Conservation (phyloP, 2,329 filamentous ascomycete genomes). For the Penicillium rolfsii region DNA sequence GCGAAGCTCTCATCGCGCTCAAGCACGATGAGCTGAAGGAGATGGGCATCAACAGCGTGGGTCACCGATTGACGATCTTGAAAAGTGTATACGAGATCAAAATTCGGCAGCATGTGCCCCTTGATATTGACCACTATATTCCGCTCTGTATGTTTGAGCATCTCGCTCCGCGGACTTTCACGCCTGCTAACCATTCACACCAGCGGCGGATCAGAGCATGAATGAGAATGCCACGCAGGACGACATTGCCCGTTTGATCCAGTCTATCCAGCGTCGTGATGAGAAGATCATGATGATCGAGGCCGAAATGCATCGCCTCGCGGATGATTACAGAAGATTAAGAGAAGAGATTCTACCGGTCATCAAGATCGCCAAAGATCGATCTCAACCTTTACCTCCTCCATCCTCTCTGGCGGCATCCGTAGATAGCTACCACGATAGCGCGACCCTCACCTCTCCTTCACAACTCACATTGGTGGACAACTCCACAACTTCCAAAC, state of each 20-base stretch:
- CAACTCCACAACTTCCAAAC: constrained; percentile 53
- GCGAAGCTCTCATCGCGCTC: constrained; percentile 84
- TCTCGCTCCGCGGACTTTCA: constrained; percentile 12
- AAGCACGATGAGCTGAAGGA: constrained; percentile 93
- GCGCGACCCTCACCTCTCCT: constrained; percentile 46
- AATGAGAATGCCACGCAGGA: constrained; percentile 88
- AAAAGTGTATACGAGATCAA: constrained; percentile 98
- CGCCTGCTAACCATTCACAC: constrained; percentile 21
- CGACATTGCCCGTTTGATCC: constrained; percentile 87
- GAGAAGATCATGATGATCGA: constrained; percentile 85
- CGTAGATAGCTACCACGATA: constrained; percentile 33
- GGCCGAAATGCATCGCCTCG: constrained; percentile 77
- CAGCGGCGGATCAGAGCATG: constrained; percentile 87
- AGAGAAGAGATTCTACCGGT: constrained; percentile 91
- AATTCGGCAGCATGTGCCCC: constrained; percentile 85
- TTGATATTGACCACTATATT: constrained; percentile 92
- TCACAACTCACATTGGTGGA: constrained; percentile 39
- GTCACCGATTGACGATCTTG: constrained; percentile 89
- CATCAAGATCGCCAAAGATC: constrained; percentile 87
- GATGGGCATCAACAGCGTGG: constrained; percentile 90
- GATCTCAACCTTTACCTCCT: constrained; percentile 79
- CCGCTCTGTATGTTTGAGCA: constrained; percentile 71
- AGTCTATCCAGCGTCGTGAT: constrained; percentile 85
- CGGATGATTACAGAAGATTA: constrained; percentile 84
- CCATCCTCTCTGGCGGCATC: constrained; percentile 38